A percentile compares a stretch with the other conserved stretches of the same genome.
These are phyloP conservation scores for Brassica incana DNA, from an alignment of 345 rosid species.

Conservation along the genomic window DNA sequence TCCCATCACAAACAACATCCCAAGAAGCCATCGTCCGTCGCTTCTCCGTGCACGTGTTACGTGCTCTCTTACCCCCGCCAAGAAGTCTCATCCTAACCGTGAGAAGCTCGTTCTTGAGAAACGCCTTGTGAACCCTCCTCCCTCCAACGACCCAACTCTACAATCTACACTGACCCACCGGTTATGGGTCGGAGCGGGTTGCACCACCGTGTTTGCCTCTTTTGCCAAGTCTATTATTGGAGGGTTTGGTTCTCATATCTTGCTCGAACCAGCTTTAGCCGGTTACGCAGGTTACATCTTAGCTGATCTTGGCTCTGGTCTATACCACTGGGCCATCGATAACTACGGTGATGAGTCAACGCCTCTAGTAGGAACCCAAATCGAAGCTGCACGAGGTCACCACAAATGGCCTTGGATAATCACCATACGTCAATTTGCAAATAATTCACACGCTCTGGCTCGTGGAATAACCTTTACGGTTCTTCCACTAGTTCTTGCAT, in stretches of 20 bases:
- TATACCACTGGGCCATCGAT: slow-evolving; percentile 94
- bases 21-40: slow-evolving; percentile 14
- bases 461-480: slow-evolving; percentile 53
- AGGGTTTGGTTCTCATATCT: slow-evolving; percentile 47
- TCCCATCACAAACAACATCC: slow-evolving; percentile 21
- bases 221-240: slow-evolving; percentile 52
- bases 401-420: slow-evolving; percentile 90
- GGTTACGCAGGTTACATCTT: slow-evolving; percentile 65
- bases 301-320: slow-evolving; percentile 83
- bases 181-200: slow-evolving; percentile 70
- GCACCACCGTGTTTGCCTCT: slow-evolving; percentile 58
- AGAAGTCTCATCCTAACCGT: slow-evolving; percentile 37
- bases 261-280: slow-evolving; percentile 63
- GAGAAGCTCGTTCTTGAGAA: slow-evolving; percentile 34
- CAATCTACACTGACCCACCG: slow-evolving; percentile 79
- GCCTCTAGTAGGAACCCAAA: slow-evolving; percentile 69
- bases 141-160: slow-evolving; percentile 41
- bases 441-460: slow-evolving; percentile 78
- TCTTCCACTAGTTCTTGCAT: slow-evolving; percentile 57
- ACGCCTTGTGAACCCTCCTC: slow-evolving; percentile 37
- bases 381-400: slow-evolving; percentile 89
- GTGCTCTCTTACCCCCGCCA: slow-evolving; percentile 46
- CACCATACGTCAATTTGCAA: slow-evolving; percentile 77
- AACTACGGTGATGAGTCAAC: slow-evolving; percentile 81
- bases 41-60: slow-evolving; percentile 9